Evolutionary conservation across 1,284 basidiomycete species (phyloP).

Genomic region (Pyrrhoderma lamaoense): DNA sequence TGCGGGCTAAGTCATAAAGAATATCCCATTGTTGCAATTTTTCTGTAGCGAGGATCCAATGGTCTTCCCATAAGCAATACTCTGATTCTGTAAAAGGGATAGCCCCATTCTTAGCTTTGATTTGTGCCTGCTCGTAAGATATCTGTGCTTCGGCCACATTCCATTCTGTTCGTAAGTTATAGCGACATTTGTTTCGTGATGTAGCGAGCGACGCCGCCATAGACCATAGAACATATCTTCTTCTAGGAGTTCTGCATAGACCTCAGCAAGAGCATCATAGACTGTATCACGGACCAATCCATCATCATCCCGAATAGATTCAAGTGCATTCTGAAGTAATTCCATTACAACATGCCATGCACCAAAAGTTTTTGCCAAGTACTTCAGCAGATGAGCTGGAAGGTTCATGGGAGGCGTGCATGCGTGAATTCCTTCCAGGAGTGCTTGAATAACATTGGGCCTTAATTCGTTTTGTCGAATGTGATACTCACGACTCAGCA

Average conservation of each 20-base stretch:
- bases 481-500: slow-evolving; percentile 93
- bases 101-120: slow-evolving; percentile 73
- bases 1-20: slow-evolving; percentile 86
- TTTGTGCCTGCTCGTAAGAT: slow-evolving; percentile 89
- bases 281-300: slow-evolving; percentile 75
- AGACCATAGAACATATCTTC: slow-evolving; percentile 98
- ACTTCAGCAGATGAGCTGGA: slow-evolving; percentile 94
- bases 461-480: slow-evolving; percentile 82
- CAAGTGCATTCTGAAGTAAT: slow-evolving; percentile 76
- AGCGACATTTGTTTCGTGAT: slow-evolving; percentile 87
- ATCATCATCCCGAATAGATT: slow-evolving; percentile 77
- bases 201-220: slow-evolving; percentile 86
- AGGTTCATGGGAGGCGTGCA: slow-evolving; percentile 85
- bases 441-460: slow-evolving; percentile 93
- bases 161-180: slow-evolving; percentile 96
- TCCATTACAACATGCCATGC: slow-evolving; percentile 93
- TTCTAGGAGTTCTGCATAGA: slow-evolving; percentile 94
- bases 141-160: slow-evolving; percentile 93
- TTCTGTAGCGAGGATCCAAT: slow-evolving; percentile 95
- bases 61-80: slow-evolving; percentile 98
- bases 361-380: slow-evolving; percentile 92
- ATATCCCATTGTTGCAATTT: slow-evolving; percentile 99
- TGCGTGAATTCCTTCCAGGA: slow-evolving; percentile 78
- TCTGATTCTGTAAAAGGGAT: slow-evolving; percentile 94
- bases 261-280: slow-evolving; percentile 87